phyloP scores from a whole-genome alignment of 345 rosid species.

The Sonneratia alba region DNA sequence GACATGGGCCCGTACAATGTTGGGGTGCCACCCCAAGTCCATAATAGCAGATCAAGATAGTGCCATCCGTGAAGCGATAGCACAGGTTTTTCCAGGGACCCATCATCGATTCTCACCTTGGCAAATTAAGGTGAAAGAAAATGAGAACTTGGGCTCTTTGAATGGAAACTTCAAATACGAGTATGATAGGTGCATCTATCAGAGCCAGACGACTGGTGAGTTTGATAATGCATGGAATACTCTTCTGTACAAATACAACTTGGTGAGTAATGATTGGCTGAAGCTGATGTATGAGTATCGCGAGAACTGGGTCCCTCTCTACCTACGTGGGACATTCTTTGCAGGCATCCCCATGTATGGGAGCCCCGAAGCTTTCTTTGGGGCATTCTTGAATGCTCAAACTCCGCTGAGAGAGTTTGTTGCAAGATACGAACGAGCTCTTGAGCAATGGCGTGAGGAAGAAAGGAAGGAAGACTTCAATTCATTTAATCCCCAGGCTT shows the following conservation, averaged over 20 bases:
- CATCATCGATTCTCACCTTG: conserved; percentile 70
- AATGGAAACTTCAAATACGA: conserved; percentile 50
- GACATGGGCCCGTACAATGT: conserved; percentile 81
- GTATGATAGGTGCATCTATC: conserved; percentile 62
- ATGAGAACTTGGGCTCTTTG: conserved; percentile 44
- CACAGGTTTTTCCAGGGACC: conserved; percentile 59
- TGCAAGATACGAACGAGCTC: conserved; percentile 50
- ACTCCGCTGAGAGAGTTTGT: conserved; percentile 55
- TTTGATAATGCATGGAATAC: conserved; percentile 60
- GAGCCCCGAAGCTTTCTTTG: conserved; percentile 50
- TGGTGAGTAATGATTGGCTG: conserved; percentile 58
- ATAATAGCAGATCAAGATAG: conserved; percentile 78
- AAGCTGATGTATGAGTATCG: conserved; percentile 60
- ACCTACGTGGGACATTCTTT: conserved; percentile 55
- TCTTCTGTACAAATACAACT: conserved; percentile 47
- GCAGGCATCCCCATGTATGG: conserved; percentile 65
- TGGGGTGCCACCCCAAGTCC: conserved; percentile 57
- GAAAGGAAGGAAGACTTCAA: conserved; percentile 81
- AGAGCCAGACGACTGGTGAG: conserved; percentile 53
- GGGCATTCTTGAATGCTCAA: conserved; percentile 41
- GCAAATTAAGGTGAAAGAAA: conserved; percentile 62
- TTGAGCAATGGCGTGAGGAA: conserved; percentile 61
- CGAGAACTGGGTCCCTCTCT: conserved; percentile 72
- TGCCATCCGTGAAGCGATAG: conserved; percentile 61
- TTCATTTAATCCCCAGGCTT: conserved; percentile 53